Evolutionary conservation across 2,329 filamentous ascomycete species (phyloP).

Genomic region (Phialophora verrucosa): DNA sequence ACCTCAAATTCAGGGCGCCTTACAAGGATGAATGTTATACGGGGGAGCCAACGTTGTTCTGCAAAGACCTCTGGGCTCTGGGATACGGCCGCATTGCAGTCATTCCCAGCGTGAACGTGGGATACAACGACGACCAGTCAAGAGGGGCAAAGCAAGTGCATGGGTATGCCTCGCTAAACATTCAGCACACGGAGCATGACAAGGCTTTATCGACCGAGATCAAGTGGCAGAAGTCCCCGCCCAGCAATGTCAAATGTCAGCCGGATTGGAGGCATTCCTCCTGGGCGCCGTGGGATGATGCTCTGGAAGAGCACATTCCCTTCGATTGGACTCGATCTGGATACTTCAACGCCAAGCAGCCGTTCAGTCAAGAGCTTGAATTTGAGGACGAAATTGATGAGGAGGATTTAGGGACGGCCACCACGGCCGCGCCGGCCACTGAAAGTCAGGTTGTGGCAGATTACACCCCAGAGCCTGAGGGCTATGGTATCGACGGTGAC

Average conservation of each 20-base stretch:
- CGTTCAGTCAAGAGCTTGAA: conserved; percentile 13
- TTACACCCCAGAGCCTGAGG: not conserved
- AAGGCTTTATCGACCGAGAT: conserved; percentile 27
- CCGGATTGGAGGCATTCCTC: conserved; percentile 25
- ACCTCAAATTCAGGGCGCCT: conserved; percentile 54
- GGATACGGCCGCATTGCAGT: conserved; percentile 62
- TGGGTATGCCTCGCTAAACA: conserved; percentile 51
- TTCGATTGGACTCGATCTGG: conserved; percentile 26
- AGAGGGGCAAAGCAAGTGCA: conserved; percentile 56
- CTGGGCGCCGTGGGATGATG: conserved; percentile 28
- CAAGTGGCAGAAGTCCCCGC: conserved; percentile 37
- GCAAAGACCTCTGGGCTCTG: conserved; percentile 62
- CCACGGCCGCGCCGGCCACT: not conserved
- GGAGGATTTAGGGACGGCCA: not conserved
- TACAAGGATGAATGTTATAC: conserved; percentile 56
- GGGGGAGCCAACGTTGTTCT: conserved; percentile 63
- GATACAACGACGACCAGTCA: conserved; percentile 57
- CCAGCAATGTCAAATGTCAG: conserved; percentile 38
- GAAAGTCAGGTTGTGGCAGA: not conserved
- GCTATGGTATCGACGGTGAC: not conserved
- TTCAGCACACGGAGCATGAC: conserved; percentile 26
- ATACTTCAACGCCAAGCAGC: conserved; percentile 25
- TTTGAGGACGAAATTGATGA: conserved; percentile 17
- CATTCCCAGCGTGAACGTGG: conserved; percentile 62
- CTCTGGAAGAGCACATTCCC: conserved; percentile 10